These are phyloP conservation scores for Anisogramma anomala DNA, from an alignment of 2,329 filamentous ascomycete genomes.

Conservation along the genomic window DNA sequence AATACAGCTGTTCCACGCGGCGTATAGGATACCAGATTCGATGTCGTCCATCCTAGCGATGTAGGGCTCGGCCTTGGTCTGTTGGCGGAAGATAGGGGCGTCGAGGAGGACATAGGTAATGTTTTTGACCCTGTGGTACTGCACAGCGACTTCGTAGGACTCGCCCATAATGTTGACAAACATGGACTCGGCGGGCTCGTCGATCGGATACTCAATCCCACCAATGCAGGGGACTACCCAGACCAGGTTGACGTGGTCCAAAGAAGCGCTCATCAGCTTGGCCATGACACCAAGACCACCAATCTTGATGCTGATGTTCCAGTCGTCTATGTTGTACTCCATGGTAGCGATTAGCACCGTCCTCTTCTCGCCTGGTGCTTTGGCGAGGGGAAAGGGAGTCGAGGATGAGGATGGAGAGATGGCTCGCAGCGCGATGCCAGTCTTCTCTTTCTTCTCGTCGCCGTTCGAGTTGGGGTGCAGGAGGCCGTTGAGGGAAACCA, in stretches of 20 bases:
- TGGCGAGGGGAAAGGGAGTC: constrained; percentile 14
- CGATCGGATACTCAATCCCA: constrained; percentile 51
- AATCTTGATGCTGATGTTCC: constrained; percentile 60
- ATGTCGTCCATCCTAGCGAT: constrained; percentile 57
- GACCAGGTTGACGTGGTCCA: constrained; percentile 52
- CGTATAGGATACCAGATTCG: constrained; percentile 55
- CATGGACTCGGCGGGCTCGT: constrained; percentile 49
- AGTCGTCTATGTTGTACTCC: constrained; percentile 63
- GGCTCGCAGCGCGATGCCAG: constrained; percentile 12
- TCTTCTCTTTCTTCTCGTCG: constrained; percentile 21
- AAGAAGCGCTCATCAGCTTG: constrained; percentile 54
- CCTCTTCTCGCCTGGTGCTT: constrained; percentile 19
- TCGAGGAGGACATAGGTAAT: constrained; percentile 34
- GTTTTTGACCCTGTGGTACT: constrained; percentile 45
- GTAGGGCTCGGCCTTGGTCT: constrained; percentile 50
- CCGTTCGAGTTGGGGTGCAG: constrained; percentile 8
- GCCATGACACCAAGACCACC: constrained; percentile 61
- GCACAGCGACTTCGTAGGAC: constrained; percentile 49
- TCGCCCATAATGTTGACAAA: constrained; percentile 50
- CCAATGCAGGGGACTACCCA: constrained; percentile 54
- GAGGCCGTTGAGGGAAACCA: constrained; percentile 12
- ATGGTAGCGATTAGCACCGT: constrained; percentile 58
- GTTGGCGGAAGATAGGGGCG: constrained; percentile 52
- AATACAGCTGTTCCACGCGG: constrained; percentile 60
- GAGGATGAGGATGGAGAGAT: constrained; percentile 11